Evolutionary conservation across 2,329 filamentous ascomycete genomes (phyloP), one percentile per base, ranked within the genome.

Genomic region (Talaromyces atroroseus): DNA sequence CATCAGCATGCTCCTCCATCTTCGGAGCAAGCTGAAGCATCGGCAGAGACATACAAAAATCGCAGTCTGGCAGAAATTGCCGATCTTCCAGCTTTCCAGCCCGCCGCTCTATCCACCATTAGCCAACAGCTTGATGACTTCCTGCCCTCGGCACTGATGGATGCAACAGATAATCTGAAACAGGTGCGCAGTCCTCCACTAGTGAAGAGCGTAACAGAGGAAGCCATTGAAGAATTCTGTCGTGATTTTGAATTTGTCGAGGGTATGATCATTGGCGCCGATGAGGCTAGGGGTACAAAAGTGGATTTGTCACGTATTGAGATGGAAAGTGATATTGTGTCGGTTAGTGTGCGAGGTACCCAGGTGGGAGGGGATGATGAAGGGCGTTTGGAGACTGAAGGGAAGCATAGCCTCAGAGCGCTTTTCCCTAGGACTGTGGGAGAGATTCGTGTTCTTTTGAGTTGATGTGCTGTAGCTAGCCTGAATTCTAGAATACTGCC

Each of bases 71-170:
- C 78, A 45, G 79, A 79, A 12, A 78, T 90, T 23, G 68, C 76
- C 1, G 66, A 67, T 1, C 76, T 87, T 1, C 76, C 80, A 0
- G 73, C 80, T 3, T 82, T 90, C 66, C 80, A 85, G 58, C 80
- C 82, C 0, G 74, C 80, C 5, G 72, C 80, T 0, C 77, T 97
- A n/a, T 74, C 81, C 1, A 74, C 78, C 50, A 85, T 87, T 2
- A 89, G 89, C 64, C 89, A 92, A 64, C 82, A 80, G 42, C 78
- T 99, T 6, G 94, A 99, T 66, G 86, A 90, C 59, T 99, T 97
- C 74, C 77, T 99, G 23, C 92, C 94, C 0, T 95, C 90, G 1
- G 94, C 92, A 2, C 80, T 96, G 29, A 92, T 96, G 79, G 94
- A 99, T 68, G 92, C 92, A 2, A 85, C 89, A 64, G 88, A 94